A percentile compares a stretch with the other conserved stretches of the same genome.
Conservation (phyloP, 129 eudicot genomes). For the Arctium lappa region DNA sequence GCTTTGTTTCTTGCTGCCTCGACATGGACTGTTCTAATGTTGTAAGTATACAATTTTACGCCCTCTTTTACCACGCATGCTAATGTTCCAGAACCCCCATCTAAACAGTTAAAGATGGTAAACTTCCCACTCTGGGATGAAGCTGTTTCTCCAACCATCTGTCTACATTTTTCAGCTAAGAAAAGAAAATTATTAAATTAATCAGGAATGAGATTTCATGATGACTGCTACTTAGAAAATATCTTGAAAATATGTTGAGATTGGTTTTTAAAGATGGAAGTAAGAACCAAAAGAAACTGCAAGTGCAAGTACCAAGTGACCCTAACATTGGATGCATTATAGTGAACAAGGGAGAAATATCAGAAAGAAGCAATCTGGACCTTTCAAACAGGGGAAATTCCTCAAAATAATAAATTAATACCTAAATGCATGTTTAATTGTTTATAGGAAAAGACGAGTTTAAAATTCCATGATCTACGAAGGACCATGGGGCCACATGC, state of each 20-base stretch:
- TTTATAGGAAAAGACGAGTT: background rate
- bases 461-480: background rate
- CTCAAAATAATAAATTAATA: background rate
- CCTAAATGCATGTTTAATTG: background rate
- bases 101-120: conserved; percentile 67
- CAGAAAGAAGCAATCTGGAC: background rate
- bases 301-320: background rate
- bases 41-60: conserved; percentile 68
- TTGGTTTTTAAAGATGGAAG: background rate
- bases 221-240: background rate
- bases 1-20: conserved; percentile 64
- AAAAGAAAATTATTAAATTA: background rate
- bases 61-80: conserved; percentile 85
- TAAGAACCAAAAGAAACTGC: background rate
- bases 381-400: background rate
- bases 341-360: background rate
- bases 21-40: conserved; percentile 64
- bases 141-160: conserved; percentile 71
- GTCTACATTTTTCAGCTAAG: conserved; percentile 79
- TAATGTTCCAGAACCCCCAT: conserved; percentile 76
- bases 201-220: conserved; percentile 5
- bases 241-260: background rate
- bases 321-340: background rate
- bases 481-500: conserved; percentile 1
- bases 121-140: conserved; percentile 88